Evolutionary conservation across 805 yeast species (phyloP), one percentile per base, ranked within the genome.

Genomic region (Saturnispora besseyi): DNA sequence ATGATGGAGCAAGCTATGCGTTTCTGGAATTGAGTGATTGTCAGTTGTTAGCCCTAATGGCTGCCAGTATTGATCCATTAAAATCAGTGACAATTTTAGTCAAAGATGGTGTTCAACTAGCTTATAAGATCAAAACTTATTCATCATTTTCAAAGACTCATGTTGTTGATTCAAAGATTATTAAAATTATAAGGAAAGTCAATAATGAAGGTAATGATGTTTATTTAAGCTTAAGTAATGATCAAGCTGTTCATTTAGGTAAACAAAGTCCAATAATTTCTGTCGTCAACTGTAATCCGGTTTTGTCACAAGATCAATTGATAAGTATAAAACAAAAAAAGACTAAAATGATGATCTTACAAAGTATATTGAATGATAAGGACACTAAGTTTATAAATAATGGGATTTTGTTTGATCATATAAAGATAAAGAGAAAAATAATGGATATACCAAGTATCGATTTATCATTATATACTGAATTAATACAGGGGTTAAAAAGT

Each of bases 121-220:
- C 43, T 9, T 37, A 29, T 31, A 45, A 45, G 37, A 40, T 45
- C 6, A 45, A 45, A 18, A 45, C 48, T 15, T 34, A 45, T 18
- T 45, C 47, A 15, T 32, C 29, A 6, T 5, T 5, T 8, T n/a
- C 11, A 15, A 45, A 45, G 33, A 37, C 31, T 24, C 41, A 34
- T 28, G 32, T 45, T 24, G 28, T 45, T 5, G 47, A 45, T 13
- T 34, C 47, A 9, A 45, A 45, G 24, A 45, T 45, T 22, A 45
- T 45, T 7, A 45, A 45, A 36, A 36, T 45, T 18, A 34, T 45
- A 12, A 33, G 22, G 13, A 34, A 18, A 15, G 22, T 9, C 26
- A 29, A 30, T 7, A 22, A 33, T 28, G 13, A 45, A 11, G 15
- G 28, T 8, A 22, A 22, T 34, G 26, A 36, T 12, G 37, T 45